phyloP scores from a whole-genome alignment of 805 yeast species.

The Spathaspora girioi region DNA sequence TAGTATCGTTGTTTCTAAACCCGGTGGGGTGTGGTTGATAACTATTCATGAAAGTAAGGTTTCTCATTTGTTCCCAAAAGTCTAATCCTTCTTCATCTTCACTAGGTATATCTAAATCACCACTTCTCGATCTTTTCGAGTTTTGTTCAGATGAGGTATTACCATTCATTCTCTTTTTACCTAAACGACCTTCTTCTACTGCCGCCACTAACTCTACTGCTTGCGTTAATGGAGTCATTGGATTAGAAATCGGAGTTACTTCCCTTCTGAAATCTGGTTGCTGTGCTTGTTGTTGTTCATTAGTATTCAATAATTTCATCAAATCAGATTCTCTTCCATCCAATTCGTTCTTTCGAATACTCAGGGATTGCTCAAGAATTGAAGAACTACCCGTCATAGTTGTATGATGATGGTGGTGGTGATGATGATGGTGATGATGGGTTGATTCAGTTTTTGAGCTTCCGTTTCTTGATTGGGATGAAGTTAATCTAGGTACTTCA shows the following conservation, averaged over 20 bases:
- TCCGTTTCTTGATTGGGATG: constrained; percentile 44
- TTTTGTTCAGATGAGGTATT: background rate
- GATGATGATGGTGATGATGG: constrained; percentile 17
- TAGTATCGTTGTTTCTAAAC: constrained; percentile 1
- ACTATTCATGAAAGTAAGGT: constrained; percentile 36
- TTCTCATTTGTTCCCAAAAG: constrained; percentile 69
- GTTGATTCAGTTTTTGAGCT: constrained; percentile 10
- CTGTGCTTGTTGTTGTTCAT: constrained; percentile 4
- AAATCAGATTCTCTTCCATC: constrained; percentile 39
- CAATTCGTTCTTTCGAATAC: background rate
- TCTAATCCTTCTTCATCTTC: constrained; percentile 64
- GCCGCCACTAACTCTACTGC: constrained; percentile 39
- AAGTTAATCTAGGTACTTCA: constrained; percentile 65
- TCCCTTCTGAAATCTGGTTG: constrained; percentile 2
- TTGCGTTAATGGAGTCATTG: constrained; percentile 38
- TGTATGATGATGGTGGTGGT: constrained; percentile 26
- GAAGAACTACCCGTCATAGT: background rate
- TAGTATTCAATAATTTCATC: constrained; percentile 40
- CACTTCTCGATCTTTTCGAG: constrained; percentile 7
- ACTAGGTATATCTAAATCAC: constrained; percentile 7
- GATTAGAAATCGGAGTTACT: constrained; percentile 8
- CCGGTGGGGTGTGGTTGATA: constrained; percentile 8
- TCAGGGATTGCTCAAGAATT: constrained; percentile 2
- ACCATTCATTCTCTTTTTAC: constrained; percentile 1
- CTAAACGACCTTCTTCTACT: constrained; percentile 18